Evolutionary conservation across 805 yeast species (phyloP), one percentile per base, ranked within the genome.

Genomic region (Wickerhamiella hasegawae): DNA sequence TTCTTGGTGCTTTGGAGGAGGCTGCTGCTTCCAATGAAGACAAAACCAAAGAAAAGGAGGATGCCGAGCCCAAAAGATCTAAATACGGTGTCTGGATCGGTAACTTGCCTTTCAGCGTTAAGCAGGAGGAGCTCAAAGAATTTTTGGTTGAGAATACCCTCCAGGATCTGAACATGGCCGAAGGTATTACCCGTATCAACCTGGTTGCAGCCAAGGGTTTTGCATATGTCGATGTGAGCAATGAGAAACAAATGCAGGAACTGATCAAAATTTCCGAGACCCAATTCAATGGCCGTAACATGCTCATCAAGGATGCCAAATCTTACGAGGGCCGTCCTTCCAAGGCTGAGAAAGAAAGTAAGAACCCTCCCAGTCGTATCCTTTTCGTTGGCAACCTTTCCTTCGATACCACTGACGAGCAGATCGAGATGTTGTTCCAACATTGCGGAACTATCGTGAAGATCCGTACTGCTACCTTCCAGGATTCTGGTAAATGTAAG

Each of bases 391-490:
- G 98, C 30, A 90, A 90, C 53, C 62, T 90, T 31, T 76, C 96
- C 0, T 90, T 83, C 51, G 96, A 85, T 52, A 81, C 96, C 8
- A 80, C 92, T 1, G 74, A 78, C 41, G 92, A 79, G 21, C 57
- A 73, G 42, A 60, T 87, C 30, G 74, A 72, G 44, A 77, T 73
- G 46, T 94, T 81, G 43, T 87, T 87, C 63, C 77, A 78, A 56
- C 87, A 78, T 49, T 84, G 94, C 59, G 96, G 97, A 27, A 84
- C 79, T 43, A 87, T 92, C 40, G 59, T 65, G 20, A 71, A 71
- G 45, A 71, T 87, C 36, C 71, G 98, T 55, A 87, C 85, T 92
- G 97, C 97, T 3, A 85, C 98, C n/a, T 87, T 87, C 58, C 84
- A 90, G 58, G 98, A 87, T 53, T 63, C 79, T 34, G 97, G 96